Percentiles rank a stretch among this genome's conserved stretches.
Conservation (phyloP, 2,329 filamentous ascomycete genomes). For the Calonectria multiphialidica region DNA sequence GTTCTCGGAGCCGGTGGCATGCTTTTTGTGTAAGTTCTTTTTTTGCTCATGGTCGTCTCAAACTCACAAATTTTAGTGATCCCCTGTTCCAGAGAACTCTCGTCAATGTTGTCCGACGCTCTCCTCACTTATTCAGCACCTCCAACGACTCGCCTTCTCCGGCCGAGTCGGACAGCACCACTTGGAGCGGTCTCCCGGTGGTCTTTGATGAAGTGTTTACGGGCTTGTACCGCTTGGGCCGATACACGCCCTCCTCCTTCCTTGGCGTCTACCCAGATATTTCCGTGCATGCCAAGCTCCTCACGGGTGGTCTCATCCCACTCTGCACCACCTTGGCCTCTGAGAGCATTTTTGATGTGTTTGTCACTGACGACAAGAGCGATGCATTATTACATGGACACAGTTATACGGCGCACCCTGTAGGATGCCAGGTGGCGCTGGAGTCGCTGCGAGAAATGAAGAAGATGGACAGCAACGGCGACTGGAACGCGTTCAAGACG, state of each 20-base stretch:
- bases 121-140: slow-evolving; percentile 65
- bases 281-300: slow-evolving; percentile 83
- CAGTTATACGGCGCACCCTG: slow-evolving; percentile 87
- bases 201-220: slow-evolving; percentile 92
- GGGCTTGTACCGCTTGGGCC: slow-evolving; percentile 84
- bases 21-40: slow-evolving; percentile 75
- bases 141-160: slow-evolving; percentile 2
- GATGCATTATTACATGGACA: slow-evolving; percentile 87
- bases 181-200: slow-evolving; percentile 82
- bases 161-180: slow-evolving; percentile 34
- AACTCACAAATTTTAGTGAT: slow-evolving; percentile 63
- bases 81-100: slow-evolving; percentile 84
- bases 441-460: slow-evolving; percentile 72
- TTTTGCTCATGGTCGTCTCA: background rate
- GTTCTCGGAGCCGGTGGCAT: slow-evolving; percentile 87
- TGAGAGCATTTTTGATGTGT: slow-evolving; percentile 78
- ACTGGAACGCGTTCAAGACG: slow-evolving; percentile 60
- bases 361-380: slow-evolving; percentile 78
- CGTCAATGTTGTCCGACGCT: slow-evolving; percentile 73
- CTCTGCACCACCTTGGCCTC: slow-evolving; percentile 83
- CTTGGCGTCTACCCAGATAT: slow-evolving; percentile 79
- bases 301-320: slow-evolving; percentile 84
- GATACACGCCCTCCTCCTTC: slow-evolving; percentile 77
- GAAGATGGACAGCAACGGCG: slow-evolving; percentile 65
- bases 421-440: slow-evolving; percentile 84